A percentile compares a stretch with the other conserved stretches of the same genome.
phyloP scores from a whole-genome alignment of 352 stramenopile genomes.

The Phytophthora pluvialis region DNA sequence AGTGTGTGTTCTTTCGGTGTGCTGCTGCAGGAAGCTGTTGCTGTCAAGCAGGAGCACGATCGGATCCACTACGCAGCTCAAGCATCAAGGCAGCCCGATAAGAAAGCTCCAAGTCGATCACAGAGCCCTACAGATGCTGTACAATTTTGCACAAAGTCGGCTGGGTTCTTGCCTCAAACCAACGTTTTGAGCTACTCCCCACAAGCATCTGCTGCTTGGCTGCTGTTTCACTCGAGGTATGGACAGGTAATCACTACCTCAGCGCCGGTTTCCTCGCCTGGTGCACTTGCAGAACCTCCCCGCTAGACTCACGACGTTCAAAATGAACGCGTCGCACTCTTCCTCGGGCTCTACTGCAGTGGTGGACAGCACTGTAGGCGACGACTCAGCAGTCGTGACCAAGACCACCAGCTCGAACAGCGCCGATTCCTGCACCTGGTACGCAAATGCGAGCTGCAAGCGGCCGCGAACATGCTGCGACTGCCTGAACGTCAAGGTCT shows the following conservation, averaged over 20 bases:
- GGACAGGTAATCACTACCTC: conserved; percentile 7
- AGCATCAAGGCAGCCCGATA: conserved; percentile 9
- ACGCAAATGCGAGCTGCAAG: conserved; percentile 31
- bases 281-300: conserved; percentile 3
- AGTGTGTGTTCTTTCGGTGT: neutral
- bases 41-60: no score
- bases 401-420: conserved; percentile 34
- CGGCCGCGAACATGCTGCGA: conserved; percentile 61
- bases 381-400: conserved; percentile 11
- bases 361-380: conserved; percentile 3
- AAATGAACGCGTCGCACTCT: conserved; percentile 26
- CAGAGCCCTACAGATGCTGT: conserved; percentile 29
- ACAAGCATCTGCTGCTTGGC: conserved; percentile 23
- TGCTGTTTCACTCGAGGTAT: conserved; percentile 27
- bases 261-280: no score
- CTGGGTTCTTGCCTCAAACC: conserved; percentile 14
- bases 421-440: conserved; percentile 46
- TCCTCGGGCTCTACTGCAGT: conserved; percentile 20
- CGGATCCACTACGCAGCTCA: no score
- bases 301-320: neutral
- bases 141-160: conserved; percentile 17
- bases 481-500: conserved; percentile 54
- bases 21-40: no score
- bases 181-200: conserved; percentile 12
- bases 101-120: conserved; percentile 2